Evolutionary conservation across 768 basidiomycete species (phyloP).

Genomic region (Pleurotus ostreatus): DNA sequence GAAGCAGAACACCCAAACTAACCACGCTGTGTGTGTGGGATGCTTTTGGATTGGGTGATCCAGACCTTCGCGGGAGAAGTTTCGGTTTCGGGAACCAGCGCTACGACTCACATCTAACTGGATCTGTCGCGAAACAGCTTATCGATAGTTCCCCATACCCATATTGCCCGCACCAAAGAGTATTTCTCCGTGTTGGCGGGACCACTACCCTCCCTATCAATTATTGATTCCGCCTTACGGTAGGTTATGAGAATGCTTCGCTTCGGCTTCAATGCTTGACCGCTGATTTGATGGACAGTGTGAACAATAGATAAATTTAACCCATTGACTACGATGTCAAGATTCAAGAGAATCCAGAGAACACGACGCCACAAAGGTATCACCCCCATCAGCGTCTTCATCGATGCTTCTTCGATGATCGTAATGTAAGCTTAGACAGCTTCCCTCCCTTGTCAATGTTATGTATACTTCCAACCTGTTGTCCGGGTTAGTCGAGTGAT

Average conservation of each 20-base stretch:
- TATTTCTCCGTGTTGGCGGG: too few species aligned
- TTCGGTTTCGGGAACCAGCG: background rate
- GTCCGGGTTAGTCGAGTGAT: too few species aligned
- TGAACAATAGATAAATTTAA: background rate
- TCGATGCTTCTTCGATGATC: conserved; percentile 3
- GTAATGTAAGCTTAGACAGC: background rate
- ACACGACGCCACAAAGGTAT: conserved; percentile 5
- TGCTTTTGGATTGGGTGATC: background rate
- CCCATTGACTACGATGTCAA: background rate
- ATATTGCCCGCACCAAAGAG: background rate
- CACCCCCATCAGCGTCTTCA: conserved; percentile 2
- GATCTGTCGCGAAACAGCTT: conserved; percentile 1
- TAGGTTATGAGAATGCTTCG: background rate
- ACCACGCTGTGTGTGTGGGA: too few species aligned
- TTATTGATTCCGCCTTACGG: too few species aligned
- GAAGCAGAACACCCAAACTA: too few species aligned
- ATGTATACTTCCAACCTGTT: too few species aligned
- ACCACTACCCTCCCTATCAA: too few species aligned
- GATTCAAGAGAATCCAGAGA: background rate
- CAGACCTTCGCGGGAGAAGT: conserved; percentile 7
- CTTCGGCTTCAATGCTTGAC: background rate
- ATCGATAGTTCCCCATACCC: background rate
- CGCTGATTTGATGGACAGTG: background rate
- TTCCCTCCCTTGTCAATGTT: too few species aligned
- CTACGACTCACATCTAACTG: background rate